Evolutionary conservation across 2,329 filamentous ascomycete genomes (phyloP), one percentile per base, ranked within the genome.

Genomic region (Aspergillus sp.): DNA sequence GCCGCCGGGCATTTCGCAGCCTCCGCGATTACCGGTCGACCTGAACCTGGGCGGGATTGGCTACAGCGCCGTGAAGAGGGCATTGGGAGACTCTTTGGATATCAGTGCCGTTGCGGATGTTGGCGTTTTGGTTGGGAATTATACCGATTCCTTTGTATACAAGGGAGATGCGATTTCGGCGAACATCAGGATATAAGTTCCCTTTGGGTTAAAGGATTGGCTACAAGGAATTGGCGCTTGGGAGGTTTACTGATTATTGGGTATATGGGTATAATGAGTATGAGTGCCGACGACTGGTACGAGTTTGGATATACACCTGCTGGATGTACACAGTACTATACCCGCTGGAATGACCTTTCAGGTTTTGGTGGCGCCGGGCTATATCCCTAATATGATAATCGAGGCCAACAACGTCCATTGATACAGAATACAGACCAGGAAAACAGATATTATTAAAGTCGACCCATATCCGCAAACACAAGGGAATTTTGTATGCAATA

Each of bases 1-100:
- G 2, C 79, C 80, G 0, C 86, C 88, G 0, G 85, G 86, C 0
- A 55, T 74, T 1, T 82, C 79, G 2, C 63, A 73, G 35, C 84
- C 82, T 0, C 89, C 89, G 1, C 73, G 72, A 36, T 55, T 98
- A 26, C 88, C 89, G 0, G 89, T 96, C 1, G 70, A 81, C 25
- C 89, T 88, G 81, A 78, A 75, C 20, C 53, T 86, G 12, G 78
- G 75, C 10, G 78, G 78, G 10, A 75, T 93, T 8, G 91, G 89
- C 2, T 93, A 89, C 47, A 85, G 86, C 25, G 84, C 83, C 32
- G 68, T 96, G 10, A 75, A 69, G 47, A 77, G 79, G 45, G 89
- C 89, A 8, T 58, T 96, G 1, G 89, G 89, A 1, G 88, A 89
- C 0, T 71, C 68, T 15, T 58, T 96, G 44, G 82, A 82, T 58